These are phyloP conservation scores for Cavenderia fasciculata DNA, from an alignment of 78 protist genomes.

Conservation along the genomic window DNA sequence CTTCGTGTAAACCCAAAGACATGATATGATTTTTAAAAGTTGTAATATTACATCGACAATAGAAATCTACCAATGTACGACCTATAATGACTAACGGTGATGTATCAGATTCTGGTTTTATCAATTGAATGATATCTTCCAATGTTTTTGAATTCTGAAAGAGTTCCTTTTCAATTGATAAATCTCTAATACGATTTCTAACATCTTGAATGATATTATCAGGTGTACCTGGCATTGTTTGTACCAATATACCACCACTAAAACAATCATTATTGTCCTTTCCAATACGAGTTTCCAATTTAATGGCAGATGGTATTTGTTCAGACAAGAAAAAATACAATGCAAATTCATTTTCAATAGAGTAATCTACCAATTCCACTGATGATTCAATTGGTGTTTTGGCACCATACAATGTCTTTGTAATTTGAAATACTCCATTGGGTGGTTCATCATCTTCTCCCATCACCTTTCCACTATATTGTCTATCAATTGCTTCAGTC, in stretches of 20 bases:
- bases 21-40: slow-evolving; percentile 24
- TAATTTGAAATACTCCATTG: slow-evolving; percentile 10
- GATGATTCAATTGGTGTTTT: slow-evolving; percentile 32
- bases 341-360: slow-evolving; percentile 23
- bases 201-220: neutral
- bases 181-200: neutral
- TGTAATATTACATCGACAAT: slow-evolving; percentile 50
- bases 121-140: neutral
- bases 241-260: slow-evolving; percentile 51
- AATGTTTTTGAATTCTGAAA: slow-evolving; percentile 16
- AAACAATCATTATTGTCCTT: neutral
- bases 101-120: no score
- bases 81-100: neutral
- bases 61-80: slow-evolving; percentile 54
- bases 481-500: neutral
- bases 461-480: slow-evolving; percentile 10
- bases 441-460: slow-evolving; percentile 16
- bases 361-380: slow-evolving; percentile 14
- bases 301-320: slow-evolving; percentile 48
- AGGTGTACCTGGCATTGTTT: slow-evolving; percentile 44
- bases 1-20: slow-evolving; percentile 23
- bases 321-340: slow-evolving; percentile 45
- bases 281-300: neutral
- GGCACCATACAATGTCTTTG: slow-evolving; percentile 46
- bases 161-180: neutral